phyloP scores from a whole-genome alignment of 345 rosid species.

The Combretum micranthum region DNA sequence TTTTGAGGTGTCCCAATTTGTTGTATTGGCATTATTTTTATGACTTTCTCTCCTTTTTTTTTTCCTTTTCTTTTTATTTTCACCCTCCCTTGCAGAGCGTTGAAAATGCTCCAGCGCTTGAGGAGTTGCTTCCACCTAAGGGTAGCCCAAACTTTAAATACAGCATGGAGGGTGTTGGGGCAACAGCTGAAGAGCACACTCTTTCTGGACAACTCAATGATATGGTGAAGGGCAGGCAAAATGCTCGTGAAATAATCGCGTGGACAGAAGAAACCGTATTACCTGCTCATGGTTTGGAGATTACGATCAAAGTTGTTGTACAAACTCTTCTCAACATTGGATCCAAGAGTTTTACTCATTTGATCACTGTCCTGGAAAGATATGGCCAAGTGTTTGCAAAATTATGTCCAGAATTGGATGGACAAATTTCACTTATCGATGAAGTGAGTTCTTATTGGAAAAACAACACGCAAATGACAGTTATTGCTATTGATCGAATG shows the following conservation, averaged over 20 bases:
- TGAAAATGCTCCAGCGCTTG: slow-evolving; percentile 79
- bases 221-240: slow-evolving; percentile 85
- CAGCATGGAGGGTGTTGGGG: slow-evolving; percentile 51
- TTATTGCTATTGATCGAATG: slow-evolving; percentile 91
- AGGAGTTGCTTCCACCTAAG: slow-evolving; percentile 88
- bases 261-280: slow-evolving; percentile 80
- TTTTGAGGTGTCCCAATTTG: too few relatives aligned
- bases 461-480: slow-evolving; percentile 81
- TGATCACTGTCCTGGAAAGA: slow-evolving; percentile 91
- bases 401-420: slow-evolving; percentile 71
- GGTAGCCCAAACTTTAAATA: slow-evolving; percentile 66
- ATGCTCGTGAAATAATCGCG: slow-evolving; percentile 64
- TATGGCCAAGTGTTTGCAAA: slow-evolving; percentile 81
- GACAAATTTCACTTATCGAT: slow-evolving; percentile 64
- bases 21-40: too few relatives aligned
- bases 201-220: slow-evolving; percentile 64
- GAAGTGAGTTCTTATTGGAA: slow-evolving; percentile 87
- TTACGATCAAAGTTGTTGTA: slow-evolving; percentile 57
- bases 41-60: slow-evolving; percentile 3
- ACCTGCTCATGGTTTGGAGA: slow-evolving; percentile 65
- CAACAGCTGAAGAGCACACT: slow-evolving; percentile 58
- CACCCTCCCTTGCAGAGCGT: slow-evolving; percentile 47
- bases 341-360: slow-evolving; percentile 95
- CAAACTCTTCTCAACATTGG: slow-evolving; percentile 93
- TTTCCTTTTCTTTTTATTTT: slow-evolving; percentile 9